These are phyloP conservation scores for Mucor ambiguus DNA, from an alignment of 371 early-diverging fungal genomes.

Conservation along the genomic window DNA sequence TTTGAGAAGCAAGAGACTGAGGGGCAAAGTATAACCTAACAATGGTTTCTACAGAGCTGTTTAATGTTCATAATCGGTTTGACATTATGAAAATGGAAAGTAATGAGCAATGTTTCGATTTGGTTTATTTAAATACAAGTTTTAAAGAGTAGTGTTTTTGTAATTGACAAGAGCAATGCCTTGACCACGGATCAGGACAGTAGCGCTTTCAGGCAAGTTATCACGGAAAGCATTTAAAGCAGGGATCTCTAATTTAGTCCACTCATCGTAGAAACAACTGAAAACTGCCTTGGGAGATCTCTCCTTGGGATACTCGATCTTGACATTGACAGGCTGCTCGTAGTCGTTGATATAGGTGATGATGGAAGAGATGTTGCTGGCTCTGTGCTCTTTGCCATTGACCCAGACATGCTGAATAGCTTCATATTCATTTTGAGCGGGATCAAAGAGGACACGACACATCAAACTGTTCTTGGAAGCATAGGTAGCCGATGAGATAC, in stretches of 20 bases:
- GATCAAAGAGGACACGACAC: constrained; percentile 38
- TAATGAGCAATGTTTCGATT: too few species aligned
- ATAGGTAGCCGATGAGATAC: constrained; percentile 25
- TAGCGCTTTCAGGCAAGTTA: constrained; percentile 26
- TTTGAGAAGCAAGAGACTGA: not conserved
- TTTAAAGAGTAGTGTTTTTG: constrained; percentile 11
- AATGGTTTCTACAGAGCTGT: too few species aligned
- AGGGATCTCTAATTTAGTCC: constrained; percentile 40
- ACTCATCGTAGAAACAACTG: constrained; percentile 51
- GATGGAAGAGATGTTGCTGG: constrained; percentile 21
- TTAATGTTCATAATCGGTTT: too few species aligned
- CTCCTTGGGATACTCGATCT: constrained; percentile 33
- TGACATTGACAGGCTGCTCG: constrained; percentile 35
- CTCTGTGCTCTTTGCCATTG: constrained; percentile 17
- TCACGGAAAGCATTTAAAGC: constrained; percentile 36
- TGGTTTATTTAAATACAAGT: not conserved
- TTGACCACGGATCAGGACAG: constrained; percentile 40
- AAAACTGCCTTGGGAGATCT: constrained; percentile 24
- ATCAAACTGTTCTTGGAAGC: constrained; percentile 40
- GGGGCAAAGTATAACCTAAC: too few species aligned
- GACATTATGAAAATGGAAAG: too few species aligned
- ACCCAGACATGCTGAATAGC: constrained; percentile 25
- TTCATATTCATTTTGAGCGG: constrained; percentile 1
- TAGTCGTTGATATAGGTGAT: constrained; percentile 41
- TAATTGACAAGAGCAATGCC: constrained; percentile 33